Evolutionary conservation across 225 moss, liverwort and hornwort species (phyloP), one percentile per base, ranked within the genome.

Genomic region (Physcomitrellopsis africana): DNA sequence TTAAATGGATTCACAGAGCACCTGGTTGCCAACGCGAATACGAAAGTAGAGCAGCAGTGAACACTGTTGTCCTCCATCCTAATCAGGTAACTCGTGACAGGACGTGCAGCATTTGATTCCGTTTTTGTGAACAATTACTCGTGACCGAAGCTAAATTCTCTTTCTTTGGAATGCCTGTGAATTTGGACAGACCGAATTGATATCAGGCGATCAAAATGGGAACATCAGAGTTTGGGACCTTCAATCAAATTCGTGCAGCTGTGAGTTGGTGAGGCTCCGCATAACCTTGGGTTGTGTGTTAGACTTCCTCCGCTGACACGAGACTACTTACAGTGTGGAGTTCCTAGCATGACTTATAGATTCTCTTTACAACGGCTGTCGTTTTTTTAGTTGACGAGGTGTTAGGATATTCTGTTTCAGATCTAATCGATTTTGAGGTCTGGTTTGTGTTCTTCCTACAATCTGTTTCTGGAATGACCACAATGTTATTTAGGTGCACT

Each of bases 151-250:
- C 75, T 79, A 20, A 82, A 15, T 43, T 37, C 42, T 71, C 61
- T 59, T 1, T 19, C 47, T 56, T 69, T 15, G 60, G 63, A 60
- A 47, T 53, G 49, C 22, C 67, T 77, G 65, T 54, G 64, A 13
- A 29, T 65, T 69, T 79, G 74, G 74, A 83, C 79, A 97, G 81
- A 93, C 89, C 43, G 97, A 97, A 77, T 83, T 97, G 72, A 94
- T 97, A 78, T 97, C 97, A 58, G 97, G 97, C 44, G 97, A 97
- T 78, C 94, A 93, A 68, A 94, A 97, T 84, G 97, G 97, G 51
- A 97, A 94, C 81, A 94, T 97, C 69, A 89, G 97, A 67, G 97
- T 97, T 75, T 97, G 97, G 97, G 97, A 97, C 79, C 91, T 97
- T 51, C 89, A 91, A 45, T 89, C 94, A 32, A 96, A 96, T 70